A percentile compares a stretch with the other conserved stretches of the same genome.
Conservation (phyloP, 352 stramenopile genomes). For the Pythium angustatum region DNA sequence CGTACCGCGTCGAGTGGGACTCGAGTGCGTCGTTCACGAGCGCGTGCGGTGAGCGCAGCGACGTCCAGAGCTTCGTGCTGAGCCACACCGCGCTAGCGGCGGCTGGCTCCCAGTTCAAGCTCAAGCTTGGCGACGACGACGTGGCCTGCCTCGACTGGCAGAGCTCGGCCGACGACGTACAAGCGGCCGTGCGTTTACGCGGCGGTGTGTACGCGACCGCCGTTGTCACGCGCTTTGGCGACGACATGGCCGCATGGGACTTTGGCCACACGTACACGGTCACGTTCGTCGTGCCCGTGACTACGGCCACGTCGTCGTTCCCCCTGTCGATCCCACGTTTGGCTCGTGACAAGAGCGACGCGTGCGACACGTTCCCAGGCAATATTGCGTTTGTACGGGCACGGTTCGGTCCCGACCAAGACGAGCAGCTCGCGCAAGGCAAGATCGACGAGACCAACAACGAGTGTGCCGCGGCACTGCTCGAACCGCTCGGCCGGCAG, state of each 20-base stretch:
- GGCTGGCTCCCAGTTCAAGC: conserved; percentile 29
- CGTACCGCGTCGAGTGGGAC: conserved; percentile 97
- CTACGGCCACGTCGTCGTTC: conserved; percentile 34
- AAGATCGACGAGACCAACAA: conserved; percentile 54
- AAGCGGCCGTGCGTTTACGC: conserved; percentile 30
- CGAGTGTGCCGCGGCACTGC: conserved; percentile 50
- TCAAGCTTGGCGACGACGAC: conserved; percentile 26
- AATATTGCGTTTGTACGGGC: conserved; percentile 33
- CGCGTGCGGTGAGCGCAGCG: conserved; percentile 63
- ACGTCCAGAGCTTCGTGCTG: conserved; percentile 66
- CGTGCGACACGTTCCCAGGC: conserved; percentile 39
- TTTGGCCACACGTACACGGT: conserved; percentile 70
- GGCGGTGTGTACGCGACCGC: conserved; percentile 35
- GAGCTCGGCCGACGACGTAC: conserved; percentile 21
- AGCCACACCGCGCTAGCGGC: conserved; percentile 19
- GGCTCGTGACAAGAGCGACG: conserved; percentile 25
- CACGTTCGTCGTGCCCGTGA: conserved; percentile 51
- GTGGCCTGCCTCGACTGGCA: conserved; percentile 52
- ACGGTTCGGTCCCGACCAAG: conserved; percentile 55
- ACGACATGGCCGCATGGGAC: conserved; percentile 63
- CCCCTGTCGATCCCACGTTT: conserved; percentile 48
- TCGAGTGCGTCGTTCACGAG: conserved; percentile 83
- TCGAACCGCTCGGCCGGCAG: conserved; percentile 44
- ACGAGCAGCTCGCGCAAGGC: conserved; percentile 48
- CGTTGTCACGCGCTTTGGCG: conserved; percentile 42